These are phyloP conservation scores for Phaeoacremonium minimum DNA, from an alignment of 2,329 filamentous ascomycete species.

Conservation along the genomic window DNA sequence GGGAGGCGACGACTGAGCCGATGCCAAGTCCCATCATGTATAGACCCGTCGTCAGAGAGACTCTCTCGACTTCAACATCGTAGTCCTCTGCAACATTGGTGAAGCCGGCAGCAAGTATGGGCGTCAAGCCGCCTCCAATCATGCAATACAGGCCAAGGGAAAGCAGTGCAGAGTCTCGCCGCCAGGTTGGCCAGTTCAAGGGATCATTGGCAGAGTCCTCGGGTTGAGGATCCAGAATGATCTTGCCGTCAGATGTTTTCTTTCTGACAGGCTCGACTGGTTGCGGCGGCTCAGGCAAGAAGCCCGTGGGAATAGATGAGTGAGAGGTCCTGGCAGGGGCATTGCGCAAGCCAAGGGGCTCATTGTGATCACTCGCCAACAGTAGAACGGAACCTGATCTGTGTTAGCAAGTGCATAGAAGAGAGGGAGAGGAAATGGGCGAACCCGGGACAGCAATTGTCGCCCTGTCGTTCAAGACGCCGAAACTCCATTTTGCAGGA, in stretches of 20 bases:
- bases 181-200: conserved; percentile 83
- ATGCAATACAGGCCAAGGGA: conserved; percentile 90
- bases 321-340: conserved; percentile 53
- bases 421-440: too few species aligned
- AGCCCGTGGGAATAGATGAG: conserved; percentile 49
- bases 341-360: conserved; percentile 55
- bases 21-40: conserved; percentile 93
- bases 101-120: conserved; percentile 86
- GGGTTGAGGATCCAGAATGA: conserved; percentile 87
- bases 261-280: conserved; percentile 39
- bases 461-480: conserved; percentile 75
- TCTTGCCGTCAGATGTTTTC: conserved; percentile 72
- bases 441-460: conserved; percentile 86
- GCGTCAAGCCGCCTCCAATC: conserved; percentile 88
- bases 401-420: conserved; percentile 6
- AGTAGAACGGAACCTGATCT: conserved; percentile 53
- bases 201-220: conserved; percentile 89
- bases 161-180: conserved; percentile 73
- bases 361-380: conserved; percentile 50
- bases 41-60: conserved; percentile 83
- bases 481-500: conserved; percentile 56
- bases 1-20: conserved; percentile 78
- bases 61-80: conserved; percentile 62
- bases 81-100: conserved; percentile 67
- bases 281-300: conserved; percentile 24